Base-by-base conservation (phyloP, 208 protist species). In the Trypanosomatidae sp. region DNA sequence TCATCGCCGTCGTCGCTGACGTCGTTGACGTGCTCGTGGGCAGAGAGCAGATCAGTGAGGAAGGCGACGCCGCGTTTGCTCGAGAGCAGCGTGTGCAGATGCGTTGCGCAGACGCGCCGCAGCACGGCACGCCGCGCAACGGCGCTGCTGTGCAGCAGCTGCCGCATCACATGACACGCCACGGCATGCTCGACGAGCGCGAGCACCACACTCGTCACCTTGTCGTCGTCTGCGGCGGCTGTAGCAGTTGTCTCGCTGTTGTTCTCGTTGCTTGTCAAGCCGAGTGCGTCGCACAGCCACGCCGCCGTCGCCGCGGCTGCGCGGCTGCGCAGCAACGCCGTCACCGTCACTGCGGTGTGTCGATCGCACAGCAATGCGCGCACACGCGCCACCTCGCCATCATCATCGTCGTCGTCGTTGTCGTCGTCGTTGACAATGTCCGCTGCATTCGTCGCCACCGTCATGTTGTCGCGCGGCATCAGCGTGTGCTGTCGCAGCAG, bases 341-440 rank as follows among this genome's bases (percentile, higher is more conserved):
- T 68, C 6, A 92, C 56, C 8, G 83, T 92, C 22, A 53, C 67
- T 19, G 78, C 55, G 5, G 75, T 81, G 67, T 92, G 83, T 7
- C 78, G 74, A 56, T 88, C 72, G 11, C 56, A 62, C 2, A 92
- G 67, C 18, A 87, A 61, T 18, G 41, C 56, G 23, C 61, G 43
- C 21, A 87, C 48, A 1, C 52, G 56, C 42, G 78, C 76, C 2
- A 15, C n/a, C 30, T 35, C 30, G n/a, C 11, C n/a, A 15, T 35
- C n/a, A 35, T 35, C 30, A 35, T 35, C 30, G n/a, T 35, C 30
- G n/a, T 35, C 11, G n/a, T 35, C 30, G n/a, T 35, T n/a, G n/a
- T n/a, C n/a, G n/a, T 35, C 11, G 30, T 35, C 11, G 30, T 35
- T 35, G n/a, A 35, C 30, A 15, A 11, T 11, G 11, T 35, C n/a